Base-by-base conservation (phyloP, 2,329 filamentous ascomycete species). In the Podosphaera leucotricha region DNA sequence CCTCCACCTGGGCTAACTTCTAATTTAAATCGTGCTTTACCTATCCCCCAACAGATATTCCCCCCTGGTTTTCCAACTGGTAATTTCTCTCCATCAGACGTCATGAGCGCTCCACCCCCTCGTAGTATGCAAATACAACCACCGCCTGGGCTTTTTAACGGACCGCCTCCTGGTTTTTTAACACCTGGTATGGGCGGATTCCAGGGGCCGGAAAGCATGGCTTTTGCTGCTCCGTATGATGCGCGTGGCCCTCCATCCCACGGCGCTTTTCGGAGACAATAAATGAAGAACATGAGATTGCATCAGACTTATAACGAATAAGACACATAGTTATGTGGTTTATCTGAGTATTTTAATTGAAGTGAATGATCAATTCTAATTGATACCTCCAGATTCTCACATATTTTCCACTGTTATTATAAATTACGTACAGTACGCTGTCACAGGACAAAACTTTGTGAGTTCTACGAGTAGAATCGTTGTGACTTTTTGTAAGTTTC, bases 1-100 rank as follows among this genome's bases (percentile, higher is more conserved):
- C 70, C 71, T 20, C 73, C 72, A n/a, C 73, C 71, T 3, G 72
- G 73, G 15, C 63, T 76, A 8, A 58, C 62, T 19, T 62, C 60
- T 30, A 63, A 62, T 48, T 2, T 49, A 21, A 49, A 49, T n/a
- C 53, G 55, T 38, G 53, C 52, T 50, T 63, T 67, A 48, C 68
- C 68, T 15, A 65, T 72, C 57, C 69, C 67, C 43, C 55, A 56
- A 46, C 68, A 66, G 48, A 73, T 74, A 64, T 75, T 71, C 52
- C 70, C 70, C 18, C 70, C 71, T n/a, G 73, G 69, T 55, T 77
- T 76, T 49, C 67, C 70, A 13, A 66, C 65, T 5, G 62, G 60
- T 20, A 61, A 59, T 18, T 63, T 67, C 55, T 65, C 65, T 11
- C 54, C 56, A 37, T 67, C 66, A 1, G 67, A 70, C 24, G 62